phyloP scores from a whole-genome alignment of 2,329 filamentous ascomycete species.

The Colletotrichum paranaense region DNA sequence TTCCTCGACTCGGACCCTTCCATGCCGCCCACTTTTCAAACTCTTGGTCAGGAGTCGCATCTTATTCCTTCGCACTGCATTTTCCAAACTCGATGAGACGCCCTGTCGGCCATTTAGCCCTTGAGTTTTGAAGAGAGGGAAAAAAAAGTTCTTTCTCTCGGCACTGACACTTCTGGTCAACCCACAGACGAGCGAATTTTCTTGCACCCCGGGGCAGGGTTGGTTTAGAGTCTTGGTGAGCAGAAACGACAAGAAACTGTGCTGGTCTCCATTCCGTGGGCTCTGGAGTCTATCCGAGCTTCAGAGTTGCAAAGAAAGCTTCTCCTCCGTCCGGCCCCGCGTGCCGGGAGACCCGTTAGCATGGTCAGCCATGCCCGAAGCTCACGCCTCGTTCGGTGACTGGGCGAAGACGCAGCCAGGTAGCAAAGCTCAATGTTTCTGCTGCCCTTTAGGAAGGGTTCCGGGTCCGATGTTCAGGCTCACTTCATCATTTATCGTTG shows the following conservation, averaged over 20 bases:
- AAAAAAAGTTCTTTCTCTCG: not conserved
- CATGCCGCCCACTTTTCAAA: not conserved
- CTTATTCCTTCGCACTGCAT: not conserved
- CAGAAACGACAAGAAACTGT: not conserved
- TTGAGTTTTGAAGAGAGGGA: not conserved
- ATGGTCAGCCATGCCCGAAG: not conserved
- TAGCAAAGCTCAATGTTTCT: not conserved
- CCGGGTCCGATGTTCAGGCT: not conserved
- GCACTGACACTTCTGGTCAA: not conserved
- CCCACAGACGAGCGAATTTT: not conserved
- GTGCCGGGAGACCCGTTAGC: not conserved
- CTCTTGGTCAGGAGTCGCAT: not conserved
- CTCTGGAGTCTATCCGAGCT: not conserved
- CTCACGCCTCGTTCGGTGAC: not conserved
- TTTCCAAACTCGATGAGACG: constrained; percentile 4
- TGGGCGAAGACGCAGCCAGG: not conserved
- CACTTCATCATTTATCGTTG: not conserved
- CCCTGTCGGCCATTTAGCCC: not conserved
- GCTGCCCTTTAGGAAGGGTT: not conserved
- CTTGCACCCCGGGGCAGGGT: not conserved
- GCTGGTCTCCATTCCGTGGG: not conserved
- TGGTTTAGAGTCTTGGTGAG: too few relatives aligned
- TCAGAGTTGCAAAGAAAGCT: not conserved
- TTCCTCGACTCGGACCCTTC: not conserved
- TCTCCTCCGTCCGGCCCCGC: not conserved